Conservation (phyloP, 768 basidiomycete genomes). For the Filobasidium floriforme region DNA sequence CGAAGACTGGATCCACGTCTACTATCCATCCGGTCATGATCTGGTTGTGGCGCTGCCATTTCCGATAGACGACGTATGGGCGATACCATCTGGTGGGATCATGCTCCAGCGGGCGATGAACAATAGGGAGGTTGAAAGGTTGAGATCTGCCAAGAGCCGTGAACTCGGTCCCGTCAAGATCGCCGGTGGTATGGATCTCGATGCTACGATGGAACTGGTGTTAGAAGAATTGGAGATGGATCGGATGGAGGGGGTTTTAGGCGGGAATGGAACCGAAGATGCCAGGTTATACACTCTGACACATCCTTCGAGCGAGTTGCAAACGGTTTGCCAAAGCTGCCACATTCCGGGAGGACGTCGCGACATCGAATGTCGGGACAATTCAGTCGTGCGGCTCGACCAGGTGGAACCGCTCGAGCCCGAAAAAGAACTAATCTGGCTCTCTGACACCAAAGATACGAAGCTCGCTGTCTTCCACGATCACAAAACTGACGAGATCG, state of each 20-base stretch:
- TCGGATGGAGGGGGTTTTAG: background rate
- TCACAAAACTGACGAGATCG: conserved; percentile 24
- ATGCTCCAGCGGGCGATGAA: conserved; percentile 37
- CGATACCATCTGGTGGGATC: conserved; percentile 31
- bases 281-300: conserved; percentile 31
- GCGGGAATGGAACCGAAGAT: conserved; percentile 12
- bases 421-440: conserved; percentile 10
- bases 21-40: conserved; percentile 36
- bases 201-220: conserved; percentile 22
- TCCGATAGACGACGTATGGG: conserved; percentile 34
- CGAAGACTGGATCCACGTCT: conserved; percentile 31
- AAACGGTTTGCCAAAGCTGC: conserved; percentile 1
- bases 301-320: conserved; percentile 36
- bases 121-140: conserved; percentile 26
- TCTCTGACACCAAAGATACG: conserved; percentile 6
- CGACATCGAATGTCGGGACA: background rate
- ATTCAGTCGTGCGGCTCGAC: too few relatives aligned
- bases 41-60: conserved; percentile 37
- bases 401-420: conserved; percentile 4
- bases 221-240: conserved; percentile 37
- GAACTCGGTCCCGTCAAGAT: conserved; percentile 13
- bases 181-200: conserved; percentile 23
- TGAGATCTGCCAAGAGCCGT: conserved; percentile 17
- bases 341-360: conserved; percentile 9
- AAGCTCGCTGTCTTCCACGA: conserved; percentile 24